phyloP scores from a whole-genome alignment of 257 asterid species.

The Solanum bukasovii region DNA sequence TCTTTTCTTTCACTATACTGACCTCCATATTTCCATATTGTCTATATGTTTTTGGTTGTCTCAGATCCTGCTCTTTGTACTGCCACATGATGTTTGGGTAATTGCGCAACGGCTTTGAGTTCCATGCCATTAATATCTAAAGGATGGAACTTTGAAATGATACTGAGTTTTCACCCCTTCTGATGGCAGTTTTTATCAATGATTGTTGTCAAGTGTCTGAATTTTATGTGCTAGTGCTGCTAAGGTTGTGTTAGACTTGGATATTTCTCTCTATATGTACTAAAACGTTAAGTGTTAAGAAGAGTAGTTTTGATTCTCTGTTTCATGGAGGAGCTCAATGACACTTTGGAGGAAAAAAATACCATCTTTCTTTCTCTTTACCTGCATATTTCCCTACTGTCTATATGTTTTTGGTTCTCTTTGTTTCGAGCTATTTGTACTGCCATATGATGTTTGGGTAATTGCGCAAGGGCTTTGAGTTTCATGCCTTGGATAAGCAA shows the following conservation, averaged over 20 bases:
- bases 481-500: not conserved
- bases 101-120: conserved; percentile 4
- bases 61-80: not conserved
- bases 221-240: not conserved
- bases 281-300: not conserved
- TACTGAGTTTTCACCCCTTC: not conserved
- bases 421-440: not conserved
- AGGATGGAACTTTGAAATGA: not conserved
- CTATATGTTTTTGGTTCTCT: not conserved
- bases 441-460: not conserved
- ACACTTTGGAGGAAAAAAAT: not conserved
- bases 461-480: conserved; percentile 1
- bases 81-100: not conserved
- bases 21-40: not conserved
- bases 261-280: not conserved
- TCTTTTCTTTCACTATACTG: not conserved
- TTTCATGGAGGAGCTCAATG: not conserved
- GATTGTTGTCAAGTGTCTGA: not conserved
- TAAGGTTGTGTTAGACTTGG: not conserved
- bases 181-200: not conserved
- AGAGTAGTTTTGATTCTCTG: not conserved
- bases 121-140: not conserved
- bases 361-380: not conserved
- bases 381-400: not conserved
- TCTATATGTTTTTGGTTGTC: not conserved